Conservation (phyloP, 805 yeast genomes). For the Blastobotrys peoriensis region DNA sequence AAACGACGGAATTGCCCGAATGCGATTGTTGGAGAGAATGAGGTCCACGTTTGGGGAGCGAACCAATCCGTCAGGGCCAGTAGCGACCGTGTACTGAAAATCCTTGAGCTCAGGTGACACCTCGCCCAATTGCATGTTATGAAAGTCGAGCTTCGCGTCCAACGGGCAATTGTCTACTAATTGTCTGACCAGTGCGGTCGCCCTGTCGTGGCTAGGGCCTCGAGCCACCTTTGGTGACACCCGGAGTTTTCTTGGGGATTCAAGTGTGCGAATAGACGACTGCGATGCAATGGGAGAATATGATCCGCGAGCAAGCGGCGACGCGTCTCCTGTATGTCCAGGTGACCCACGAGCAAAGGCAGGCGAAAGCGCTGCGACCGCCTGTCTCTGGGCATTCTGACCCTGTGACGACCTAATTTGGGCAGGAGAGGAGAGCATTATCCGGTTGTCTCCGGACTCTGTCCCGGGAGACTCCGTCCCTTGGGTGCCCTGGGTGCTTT, state of each 20-base stretch:
- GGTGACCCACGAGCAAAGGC: no score
- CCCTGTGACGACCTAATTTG: no score
- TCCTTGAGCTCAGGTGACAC: slow-evolving; percentile 34
- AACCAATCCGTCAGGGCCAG: slow-evolving; percentile 15
- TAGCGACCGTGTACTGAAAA: slow-evolving; percentile 25
- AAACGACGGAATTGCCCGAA: slow-evolving; percentile 24
- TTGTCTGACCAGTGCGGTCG: not conserved
- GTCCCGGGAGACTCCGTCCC: no score
- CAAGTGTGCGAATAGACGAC: not conserved
- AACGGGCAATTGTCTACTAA: not conserved
- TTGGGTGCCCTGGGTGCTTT: no score
- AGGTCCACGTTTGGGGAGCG: slow-evolving; percentile 25
- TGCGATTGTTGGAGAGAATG: slow-evolving; percentile 26
- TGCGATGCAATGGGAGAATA: no score
- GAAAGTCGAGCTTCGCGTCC: slow-evolving; percentile 15
- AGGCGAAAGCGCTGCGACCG: no score
- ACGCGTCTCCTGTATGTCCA: no score
- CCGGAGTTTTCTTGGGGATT: not conserved
- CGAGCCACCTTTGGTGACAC: not conserved
- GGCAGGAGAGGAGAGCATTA: no score
- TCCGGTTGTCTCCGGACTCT: no score
- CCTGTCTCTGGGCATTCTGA: no score
- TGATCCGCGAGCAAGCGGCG: no score
- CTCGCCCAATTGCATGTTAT: slow-evolving; percentile 20
- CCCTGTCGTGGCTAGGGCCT: not conserved